Evolutionary conservation across 176 grass and related monocot genomes (phyloP).

Genomic region (Miscanthus lutarioriparius): DNA sequence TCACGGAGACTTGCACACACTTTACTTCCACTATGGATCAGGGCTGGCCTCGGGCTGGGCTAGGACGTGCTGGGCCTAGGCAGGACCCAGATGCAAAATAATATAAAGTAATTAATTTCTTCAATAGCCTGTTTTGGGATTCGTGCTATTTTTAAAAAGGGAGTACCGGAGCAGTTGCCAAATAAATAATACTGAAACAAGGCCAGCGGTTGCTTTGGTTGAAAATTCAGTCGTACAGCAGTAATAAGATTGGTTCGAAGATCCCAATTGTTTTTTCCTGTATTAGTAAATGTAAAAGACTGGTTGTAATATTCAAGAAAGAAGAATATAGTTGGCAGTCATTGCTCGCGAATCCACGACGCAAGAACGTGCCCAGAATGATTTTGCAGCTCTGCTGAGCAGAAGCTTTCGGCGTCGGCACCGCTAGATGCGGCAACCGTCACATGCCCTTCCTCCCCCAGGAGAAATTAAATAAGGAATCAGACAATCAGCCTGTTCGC

Average conservation of each 20-base stretch:
- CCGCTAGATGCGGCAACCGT: slow-evolving; percentile 29
- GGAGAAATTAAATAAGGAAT: neutral
- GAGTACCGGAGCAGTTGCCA: too few species aligned
- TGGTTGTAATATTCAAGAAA: neutral
- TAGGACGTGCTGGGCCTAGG: too few species aligned
- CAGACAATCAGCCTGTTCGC: too few species aligned
- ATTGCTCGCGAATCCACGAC: neutral
- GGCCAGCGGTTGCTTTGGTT: neutral
- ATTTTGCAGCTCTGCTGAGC: neutral
- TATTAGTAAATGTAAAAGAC: neutral
- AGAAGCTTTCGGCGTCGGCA: slow-evolving; percentile 23
- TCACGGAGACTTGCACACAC: too few species aligned
- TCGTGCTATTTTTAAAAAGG: too few species aligned
- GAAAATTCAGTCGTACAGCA: neutral
- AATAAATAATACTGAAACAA: neutral
- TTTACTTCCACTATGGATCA: too few species aligned
- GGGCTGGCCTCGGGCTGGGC: too few species aligned
- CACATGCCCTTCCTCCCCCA: slow-evolving; percentile 6
- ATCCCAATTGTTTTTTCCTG: neutral
- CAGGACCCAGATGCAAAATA: too few species aligned
- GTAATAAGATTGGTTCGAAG: neutral
- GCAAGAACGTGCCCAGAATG: slow-evolving; percentile 8
- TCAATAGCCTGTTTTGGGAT: too few species aligned
- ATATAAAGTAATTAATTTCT: too few species aligned
- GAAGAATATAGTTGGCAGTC: neutral